Evolutionary conservation across 192 early-diverging fungal genomes (phyloP).

Genomic region (Entomortierella lignicola): DNA sequence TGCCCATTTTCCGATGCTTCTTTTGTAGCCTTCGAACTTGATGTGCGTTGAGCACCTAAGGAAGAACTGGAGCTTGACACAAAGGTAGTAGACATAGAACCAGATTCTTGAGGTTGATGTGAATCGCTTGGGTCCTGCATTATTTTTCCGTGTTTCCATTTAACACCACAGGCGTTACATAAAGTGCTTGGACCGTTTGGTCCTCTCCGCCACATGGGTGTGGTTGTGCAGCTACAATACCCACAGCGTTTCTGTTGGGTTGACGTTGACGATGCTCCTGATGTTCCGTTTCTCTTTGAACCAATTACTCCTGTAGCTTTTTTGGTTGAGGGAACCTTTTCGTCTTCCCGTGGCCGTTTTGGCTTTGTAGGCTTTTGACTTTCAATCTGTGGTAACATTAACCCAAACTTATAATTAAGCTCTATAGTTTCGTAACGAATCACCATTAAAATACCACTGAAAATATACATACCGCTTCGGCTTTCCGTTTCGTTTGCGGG

Average conservation of each 20-base stretch:
- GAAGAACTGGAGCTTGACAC: constrained; percentile 9
- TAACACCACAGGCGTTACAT: constrained; percentile 83
- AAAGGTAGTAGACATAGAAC: not conserved
- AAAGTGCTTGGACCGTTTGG: constrained; percentile 76
- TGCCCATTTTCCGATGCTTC: constrained; percentile 1
- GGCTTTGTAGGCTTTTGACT: constrained; percentile 1
- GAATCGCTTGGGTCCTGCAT: constrained; percentile 46
- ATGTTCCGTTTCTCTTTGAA: constrained; percentile 9
- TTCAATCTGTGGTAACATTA: not conserved
- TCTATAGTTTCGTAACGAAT: no score
- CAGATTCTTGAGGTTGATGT: not conserved
- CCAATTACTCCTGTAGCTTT: not conserved
- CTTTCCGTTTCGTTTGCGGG: constrained; percentile 13
- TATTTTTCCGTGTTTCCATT: constrained; percentile 85
- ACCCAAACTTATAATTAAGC: not conserved
- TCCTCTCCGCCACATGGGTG: constrained; percentile 84
- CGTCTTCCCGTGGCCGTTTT: constrained; percentile 19
- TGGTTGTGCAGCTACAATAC: constrained; percentile 71
- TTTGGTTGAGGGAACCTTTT: constrained; percentile 8
- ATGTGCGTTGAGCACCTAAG: not conserved
- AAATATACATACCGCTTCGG: constrained; percentile 17
- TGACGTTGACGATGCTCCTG: constrained; percentile 13
- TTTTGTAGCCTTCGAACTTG: constrained; percentile 11
- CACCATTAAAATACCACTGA: not conserved
- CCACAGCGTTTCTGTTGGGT: constrained; percentile 59